These are phyloP conservation scores for Helotiales sp. DNA, from an alignment of 2,329 filamentous ascomycete species.

Conservation along the genomic window DNA sequence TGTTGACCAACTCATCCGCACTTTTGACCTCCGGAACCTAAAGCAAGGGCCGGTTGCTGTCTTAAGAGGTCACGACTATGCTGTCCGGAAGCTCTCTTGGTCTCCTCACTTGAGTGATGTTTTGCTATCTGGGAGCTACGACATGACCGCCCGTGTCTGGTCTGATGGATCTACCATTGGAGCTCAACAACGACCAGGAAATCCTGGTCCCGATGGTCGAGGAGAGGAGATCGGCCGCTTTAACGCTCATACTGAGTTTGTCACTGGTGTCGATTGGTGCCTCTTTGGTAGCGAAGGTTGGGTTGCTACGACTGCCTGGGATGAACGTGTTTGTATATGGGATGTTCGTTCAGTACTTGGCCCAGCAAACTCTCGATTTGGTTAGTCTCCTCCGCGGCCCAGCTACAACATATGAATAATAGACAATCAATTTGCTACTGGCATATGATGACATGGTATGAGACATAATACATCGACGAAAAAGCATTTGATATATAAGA, in stretches of 20 bases:
- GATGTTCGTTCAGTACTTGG: slow-evolving; percentile 61
- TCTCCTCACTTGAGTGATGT: slow-evolving; percentile 91
- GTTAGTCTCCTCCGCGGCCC: too few relatives aligned
- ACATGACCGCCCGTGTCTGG: slow-evolving; percentile 97
- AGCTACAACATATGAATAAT: too few relatives aligned
- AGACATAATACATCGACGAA: too few relatives aligned
- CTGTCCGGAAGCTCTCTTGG: slow-evolving; percentile 83
- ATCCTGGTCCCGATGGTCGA: slow-evolving; percentile 24
- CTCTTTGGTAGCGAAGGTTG: slow-evolving; percentile 93
- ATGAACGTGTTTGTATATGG: slow-evolving; percentile 89
- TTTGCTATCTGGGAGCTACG: slow-evolving; percentile 86
- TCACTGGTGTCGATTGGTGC: slow-evolving; percentile 96
- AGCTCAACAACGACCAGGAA: slow-evolving; percentile 29
- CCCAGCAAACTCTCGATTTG: too few relatives aligned
- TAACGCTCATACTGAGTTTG: slow-evolving; percentile 93
- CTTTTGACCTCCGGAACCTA: slow-evolving; percentile 84
- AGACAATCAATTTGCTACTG: too few relatives aligned
- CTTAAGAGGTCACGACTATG: slow-evolving; percentile 86
- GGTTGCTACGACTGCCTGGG: slow-evolving; percentile 94
- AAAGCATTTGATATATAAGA: too few relatives aligned
- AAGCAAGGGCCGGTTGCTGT: slow-evolving; percentile 69
- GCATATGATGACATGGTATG: too few relatives aligned
- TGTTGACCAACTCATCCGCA: slow-evolving; percentile 83
- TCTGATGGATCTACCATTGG: slow-evolving; percentile 65
- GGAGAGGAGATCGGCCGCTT: slow-evolving; percentile 61